Evolutionary conservation across 371 early-diverging fungal species (phyloP), one percentile per base, ranked within the genome.

Genomic region (Basidiobolus meristosporus): DNA sequence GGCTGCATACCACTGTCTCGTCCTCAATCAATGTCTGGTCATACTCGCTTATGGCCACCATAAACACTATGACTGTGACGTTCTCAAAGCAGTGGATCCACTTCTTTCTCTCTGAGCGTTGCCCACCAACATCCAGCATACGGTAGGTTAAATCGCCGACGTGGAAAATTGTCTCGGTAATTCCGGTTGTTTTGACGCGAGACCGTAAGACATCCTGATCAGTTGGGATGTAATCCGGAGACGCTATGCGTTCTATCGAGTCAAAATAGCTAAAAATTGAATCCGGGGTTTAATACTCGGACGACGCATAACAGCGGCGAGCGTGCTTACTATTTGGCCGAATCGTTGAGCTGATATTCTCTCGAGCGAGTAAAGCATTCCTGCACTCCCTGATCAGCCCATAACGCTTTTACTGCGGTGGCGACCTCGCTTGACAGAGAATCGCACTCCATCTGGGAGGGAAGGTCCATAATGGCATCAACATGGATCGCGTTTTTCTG

Each of bases 81-180:
- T 85, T 83, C 50, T 93, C 93, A 45, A 90, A 82, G 42, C 89
- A 90, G 38, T 89, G 90, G 31, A 86, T 70, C 96, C 96, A 92
- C 52, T 90, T 90, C 46, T 88, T 91, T 42, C 96, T 72, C 47
- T 87, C 88, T 19, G 79, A 76, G 16, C 87, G 59, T 56, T 92
- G 93, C n/a, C 93, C 93, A 38, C 93, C 90, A 19, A 92, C 93
- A 59, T 92, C 93, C 56, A 88, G 77, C 86, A 92, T 86, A 38
- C 82, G 63, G 53, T 85, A 85, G 7, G 82, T 86, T 41, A 90
- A 57, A 21, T 84, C 78, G 1, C 81, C 84, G 45, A 88, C 73
- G 21, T 62, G 47, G 60, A 93, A 93, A 11, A 68, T 75, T 7
- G 83, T 86, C 51, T 93, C 95, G 14, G 72, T 72, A 44, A 88